phyloP scores from a whole-genome alignment of 768 basidiomycete genomes.

The Panaeolus papilionaceus region DNA sequence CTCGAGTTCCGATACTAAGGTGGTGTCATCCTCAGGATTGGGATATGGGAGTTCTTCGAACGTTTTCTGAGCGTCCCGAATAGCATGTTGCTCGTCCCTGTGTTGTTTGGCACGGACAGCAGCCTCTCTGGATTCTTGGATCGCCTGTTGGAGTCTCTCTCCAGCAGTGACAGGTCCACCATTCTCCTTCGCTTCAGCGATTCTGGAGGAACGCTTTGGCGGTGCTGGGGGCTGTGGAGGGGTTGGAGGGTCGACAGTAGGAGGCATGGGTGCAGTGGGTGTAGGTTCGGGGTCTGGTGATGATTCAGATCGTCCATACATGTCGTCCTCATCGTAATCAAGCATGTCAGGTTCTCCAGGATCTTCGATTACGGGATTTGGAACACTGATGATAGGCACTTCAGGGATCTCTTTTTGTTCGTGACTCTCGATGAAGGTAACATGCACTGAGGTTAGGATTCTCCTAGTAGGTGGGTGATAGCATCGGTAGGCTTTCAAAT shows the following conservation, averaged over 20 bases:
- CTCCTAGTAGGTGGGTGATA: slow-evolving; percentile 16
- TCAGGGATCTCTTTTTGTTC: neutral
- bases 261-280: neutral
- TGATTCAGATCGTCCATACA: neutral
- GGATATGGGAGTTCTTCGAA: neutral
- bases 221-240: slow-evolving; percentile 40
- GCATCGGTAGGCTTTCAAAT: slow-evolving; percentile 27
- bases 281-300: neutral
- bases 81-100: neutral
- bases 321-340: neutral
- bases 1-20: neutral
- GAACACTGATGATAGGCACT: neutral
- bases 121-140: neutral
- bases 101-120: neutral
- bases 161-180: neutral
- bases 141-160: neutral
- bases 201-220: slow-evolving; percentile 3
- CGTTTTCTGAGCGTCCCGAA: neutral
- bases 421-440: slow-evolving; percentile 28
- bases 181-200: neutral
- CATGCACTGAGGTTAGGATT: slow-evolving; percentile 28
- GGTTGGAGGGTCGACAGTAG: neutral
- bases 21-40: neutral
- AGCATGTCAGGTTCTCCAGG: neutral
- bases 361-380: neutral